These are phyloP conservation scores for Kwoniella heveanensis DNA, from an alignment of 768 basidiomycete genomes.

Conservation along the genomic window DNA sequence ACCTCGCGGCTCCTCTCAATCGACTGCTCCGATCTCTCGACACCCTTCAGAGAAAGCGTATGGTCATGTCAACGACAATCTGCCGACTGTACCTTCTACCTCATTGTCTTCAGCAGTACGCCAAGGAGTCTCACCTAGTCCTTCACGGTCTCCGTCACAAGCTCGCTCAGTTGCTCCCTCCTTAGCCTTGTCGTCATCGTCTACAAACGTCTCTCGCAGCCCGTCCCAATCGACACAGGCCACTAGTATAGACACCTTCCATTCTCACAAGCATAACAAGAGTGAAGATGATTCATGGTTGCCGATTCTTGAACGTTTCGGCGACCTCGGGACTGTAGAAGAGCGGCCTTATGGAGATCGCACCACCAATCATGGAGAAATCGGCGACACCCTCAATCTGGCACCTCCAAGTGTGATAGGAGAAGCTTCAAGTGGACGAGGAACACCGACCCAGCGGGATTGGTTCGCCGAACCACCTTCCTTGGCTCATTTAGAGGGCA, in stretches of 20 bases:
- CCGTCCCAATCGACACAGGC: slow-evolving; percentile 15
- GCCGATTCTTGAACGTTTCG: slow-evolving; percentile 19
- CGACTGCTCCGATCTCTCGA: neutral
- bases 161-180: slow-evolving; percentile 1
- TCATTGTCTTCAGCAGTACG: slow-evolving; percentile 6
- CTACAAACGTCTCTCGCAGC: slow-evolving; percentile 8
- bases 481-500: slow-evolving; percentile 14
- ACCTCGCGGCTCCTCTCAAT: slow-evolving; percentile 3
- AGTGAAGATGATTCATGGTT: slow-evolving; percentile 21
- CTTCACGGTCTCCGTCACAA: slow-evolving; percentile 16
- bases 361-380: neutral
- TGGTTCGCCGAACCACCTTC: slow-evolving; percentile 23
- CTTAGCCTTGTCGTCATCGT: neutral
- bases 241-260: slow-evolving; percentile 9
- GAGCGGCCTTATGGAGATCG: neutral
- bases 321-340: slow-evolving; percentile 17
- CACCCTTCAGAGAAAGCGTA: neutral
- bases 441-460: slow-evolving; percentile 30
- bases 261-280: slow-evolving; percentile 5
- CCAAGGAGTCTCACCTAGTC: neutral
- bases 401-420: neutral
- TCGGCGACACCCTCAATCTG: neutral
- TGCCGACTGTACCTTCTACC: neutral
- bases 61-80: neutral
- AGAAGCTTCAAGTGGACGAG: slow-evolving; percentile 23